Conservation (phyloP, 768 basidiomycete genomes). For the Tricholoma terreum region DNA sequence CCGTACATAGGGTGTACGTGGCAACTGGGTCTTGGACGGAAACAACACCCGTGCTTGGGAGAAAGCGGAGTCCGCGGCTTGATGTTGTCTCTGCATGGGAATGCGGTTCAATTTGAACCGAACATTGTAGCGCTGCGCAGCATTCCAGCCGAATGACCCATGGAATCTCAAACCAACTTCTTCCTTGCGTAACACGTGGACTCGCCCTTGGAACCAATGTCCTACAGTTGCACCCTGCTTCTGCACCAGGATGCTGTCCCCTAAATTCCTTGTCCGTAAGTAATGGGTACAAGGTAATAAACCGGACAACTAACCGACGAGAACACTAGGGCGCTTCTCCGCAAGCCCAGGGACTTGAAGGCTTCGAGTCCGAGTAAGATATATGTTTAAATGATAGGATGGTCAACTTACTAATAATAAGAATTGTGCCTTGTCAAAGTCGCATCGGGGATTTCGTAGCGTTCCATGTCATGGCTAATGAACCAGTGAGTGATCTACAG, state of each 20-base stretch:
- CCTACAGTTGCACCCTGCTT: slow-evolving; percentile 34
- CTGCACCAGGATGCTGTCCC: slow-evolving; percentile 54
- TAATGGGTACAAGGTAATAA: neutral
- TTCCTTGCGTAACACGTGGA: slow-evolving; percentile 46
- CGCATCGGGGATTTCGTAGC: slow-evolving; percentile 35
- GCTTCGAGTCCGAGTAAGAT: slow-evolving; percentile 19
- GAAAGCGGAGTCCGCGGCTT: slow-evolving; percentile 48
- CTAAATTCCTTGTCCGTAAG: slow-evolving; percentile 22
- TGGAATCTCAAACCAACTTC: slow-evolving; percentile 54
- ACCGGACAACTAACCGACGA: slow-evolving; percentile 41
- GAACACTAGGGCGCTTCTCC: slow-evolving; percentile 55
- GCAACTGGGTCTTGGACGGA: slow-evolving; percentile 34
- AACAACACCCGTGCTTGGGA: slow-evolving; percentile 49
- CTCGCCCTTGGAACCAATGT: slow-evolving; percentile 58
- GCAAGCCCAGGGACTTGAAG: slow-evolving; percentile 49
- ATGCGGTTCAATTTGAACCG: slow-evolving; percentile 58
- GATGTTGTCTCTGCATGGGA: slow-evolving; percentile 56
- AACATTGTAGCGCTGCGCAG: slow-evolving; percentile 42
- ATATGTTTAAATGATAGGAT: neutral
- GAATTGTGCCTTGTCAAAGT: slow-evolving; percentile 25
- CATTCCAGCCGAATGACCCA: slow-evolving; percentile 37
- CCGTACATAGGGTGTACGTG: slow-evolving; percentile 1
- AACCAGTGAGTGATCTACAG: slow-evolving; percentile 1
- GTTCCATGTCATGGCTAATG: slow-evolving; percentile 36
- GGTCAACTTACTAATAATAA: slow-evolving; percentile 36